Evolutionary conservation across 2,329 filamentous ascomycete genomes (phyloP).

Genomic region (Mycosphaerelloides madeirae): DNA sequence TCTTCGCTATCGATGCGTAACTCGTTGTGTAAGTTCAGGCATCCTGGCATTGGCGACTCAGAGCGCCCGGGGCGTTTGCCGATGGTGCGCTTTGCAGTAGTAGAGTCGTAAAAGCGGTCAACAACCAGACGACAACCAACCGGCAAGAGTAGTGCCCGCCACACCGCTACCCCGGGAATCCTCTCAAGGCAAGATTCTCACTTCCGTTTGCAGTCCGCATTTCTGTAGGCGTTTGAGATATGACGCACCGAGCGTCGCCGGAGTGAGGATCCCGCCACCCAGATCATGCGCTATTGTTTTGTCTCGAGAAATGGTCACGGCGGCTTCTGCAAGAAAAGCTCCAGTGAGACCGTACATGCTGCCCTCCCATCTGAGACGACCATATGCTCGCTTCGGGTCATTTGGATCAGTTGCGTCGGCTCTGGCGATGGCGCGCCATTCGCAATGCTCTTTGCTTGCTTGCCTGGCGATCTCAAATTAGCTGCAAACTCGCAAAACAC

Average conservation of each 20-base stretch:
- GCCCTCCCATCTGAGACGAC: slow-evolving; percentile 54
- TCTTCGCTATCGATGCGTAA: not conserved
- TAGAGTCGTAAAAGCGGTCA: slow-evolving; percentile 8
- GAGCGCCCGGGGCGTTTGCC: not conserved
- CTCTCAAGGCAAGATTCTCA: slow-evolving; percentile 29
- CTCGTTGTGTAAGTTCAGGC: not conserved
- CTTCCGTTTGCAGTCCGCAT: slow-evolving; percentile 59
- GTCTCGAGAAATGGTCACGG: slow-evolving; percentile 58
- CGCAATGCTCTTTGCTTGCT: slow-evolving; percentile 55
- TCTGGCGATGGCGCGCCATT: slow-evolving; percentile 60
- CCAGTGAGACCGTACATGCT: slow-evolving; percentile 66
- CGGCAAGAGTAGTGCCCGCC: slow-evolving; percentile 1
- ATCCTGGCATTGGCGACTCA: slow-evolving; percentile 2
- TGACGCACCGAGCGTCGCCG: slow-evolving; percentile 63
- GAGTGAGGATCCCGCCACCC: slow-evolving; percentile 65
- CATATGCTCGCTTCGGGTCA: slow-evolving; percentile 50
- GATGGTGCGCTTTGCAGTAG: not conserved
- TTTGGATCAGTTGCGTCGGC: slow-evolving; percentile 49
- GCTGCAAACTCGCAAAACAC: not conserved
- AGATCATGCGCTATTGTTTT: slow-evolving; percentile 50
- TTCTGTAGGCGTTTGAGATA: slow-evolving; percentile 60
- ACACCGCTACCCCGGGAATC: slow-evolving; percentile 6
- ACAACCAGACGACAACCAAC: slow-evolving; percentile 15
- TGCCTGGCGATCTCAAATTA: slow-evolving; percentile 40
- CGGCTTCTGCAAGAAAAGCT: slow-evolving; percentile 59